Conservation (phyloP, 2,329 filamentous ascomycete species). For the Fusarium abutilonis region DNA sequence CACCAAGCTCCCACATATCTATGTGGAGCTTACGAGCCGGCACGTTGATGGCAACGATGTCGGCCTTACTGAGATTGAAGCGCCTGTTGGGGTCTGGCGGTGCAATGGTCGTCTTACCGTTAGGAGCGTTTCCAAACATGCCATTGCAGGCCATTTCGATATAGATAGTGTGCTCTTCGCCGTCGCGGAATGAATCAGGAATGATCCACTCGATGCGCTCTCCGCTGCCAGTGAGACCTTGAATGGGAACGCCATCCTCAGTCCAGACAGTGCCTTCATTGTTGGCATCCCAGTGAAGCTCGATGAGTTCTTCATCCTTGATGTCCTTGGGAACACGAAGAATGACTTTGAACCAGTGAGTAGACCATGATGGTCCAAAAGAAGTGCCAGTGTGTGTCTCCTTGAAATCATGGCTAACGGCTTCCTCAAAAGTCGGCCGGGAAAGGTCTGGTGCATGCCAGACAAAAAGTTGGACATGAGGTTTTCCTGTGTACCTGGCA, state of each 20-base stretch:
- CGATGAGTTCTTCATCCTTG: constrained; percentile 80
- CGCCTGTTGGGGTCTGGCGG: constrained; percentile 87
- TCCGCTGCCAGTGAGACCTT: constrained; percentile 89
- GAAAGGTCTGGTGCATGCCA: constrained; percentile 83
- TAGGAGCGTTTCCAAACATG: constrained; percentile 94
- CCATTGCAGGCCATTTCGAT: constrained; percentile 98
- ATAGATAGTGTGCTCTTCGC: constrained; percentile 88
- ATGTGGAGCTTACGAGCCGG: constrained; percentile 84
- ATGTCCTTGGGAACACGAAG: constrained; percentile 81
- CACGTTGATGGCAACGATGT: constrained; percentile 89
- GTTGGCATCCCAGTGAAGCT: constrained; percentile 95
- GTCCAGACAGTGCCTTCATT: constrained; percentile 97
- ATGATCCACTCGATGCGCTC: constrained; percentile 93
- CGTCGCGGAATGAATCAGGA: constrained; percentile 82
- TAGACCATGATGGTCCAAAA: constrained; percentile 96
- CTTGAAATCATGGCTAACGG: constrained; percentile 76
- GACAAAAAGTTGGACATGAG: constrained; percentile 84
- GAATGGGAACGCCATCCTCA: constrained; percentile 86
- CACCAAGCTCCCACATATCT: constrained; percentile 95
- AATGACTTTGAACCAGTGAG: constrained; percentile 93
- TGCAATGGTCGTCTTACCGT: constrained; percentile 81
- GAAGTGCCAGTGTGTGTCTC: constrained; percentile 77
- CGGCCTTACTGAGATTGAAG: constrained; percentile 78
- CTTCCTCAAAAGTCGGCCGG: constrained; percentile 88
- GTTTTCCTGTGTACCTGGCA: constrained; percentile 66